Base-by-base conservation (phyloP, 2,329 filamentous ascomycete species). In the Colletotrichum coccodes region DNA sequence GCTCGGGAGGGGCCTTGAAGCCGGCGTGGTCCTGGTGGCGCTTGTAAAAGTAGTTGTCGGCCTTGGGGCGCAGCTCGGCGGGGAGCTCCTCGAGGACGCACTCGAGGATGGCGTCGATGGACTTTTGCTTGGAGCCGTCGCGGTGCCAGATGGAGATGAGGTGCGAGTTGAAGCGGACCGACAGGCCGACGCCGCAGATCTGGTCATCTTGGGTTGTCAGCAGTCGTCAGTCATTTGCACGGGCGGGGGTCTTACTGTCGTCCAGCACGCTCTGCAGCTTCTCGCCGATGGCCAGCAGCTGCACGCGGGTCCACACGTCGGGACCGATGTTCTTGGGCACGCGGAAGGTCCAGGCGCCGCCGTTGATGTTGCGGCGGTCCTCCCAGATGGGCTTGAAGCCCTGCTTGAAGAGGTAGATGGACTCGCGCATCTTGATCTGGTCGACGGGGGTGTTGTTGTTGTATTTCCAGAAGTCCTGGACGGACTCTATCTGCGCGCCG, bases 61-160 rank as follows among this genome's bases (percentile, higher is more conserved):
- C 76, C 82, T 92, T 92, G 44, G 94, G 94, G 67, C 85, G 85
- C 72, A 97, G 82, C 77, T 96, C 92, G 1, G 86, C 82, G 6
- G 91, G 91, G 34, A 98, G 84, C 72, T 93, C 89, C 59, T 91
- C 87, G 54, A 97, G 83, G 60, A 97, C 90, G 54, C 89, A 91
- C 71, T 89, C 83, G 56, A 95, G 86, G 68, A 98, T 86, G 71
- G 85, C 88, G 77, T 95, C 90, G 73, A 96, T 88, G 6, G 94
- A 96, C 73, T 88, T 90, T 76, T 93, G 86, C 80, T 96, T 94
- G 69, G 90, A 91, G 26, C 91, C 91, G 76, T 97, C 92, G 71
- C 96, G 93, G 82, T 97, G 96, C 95, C 95, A 98, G 76, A 98
- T 89, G 74, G 93, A 92, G 78, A 98, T 92, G 73, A 97, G 89